Percentiles rank a stretch among this genome's conserved stretches.
These are phyloP conservation scores for Nematodospora valgi DNA, from an alignment of 805 yeast genomes.

Conservation along the genomic window DNA sequence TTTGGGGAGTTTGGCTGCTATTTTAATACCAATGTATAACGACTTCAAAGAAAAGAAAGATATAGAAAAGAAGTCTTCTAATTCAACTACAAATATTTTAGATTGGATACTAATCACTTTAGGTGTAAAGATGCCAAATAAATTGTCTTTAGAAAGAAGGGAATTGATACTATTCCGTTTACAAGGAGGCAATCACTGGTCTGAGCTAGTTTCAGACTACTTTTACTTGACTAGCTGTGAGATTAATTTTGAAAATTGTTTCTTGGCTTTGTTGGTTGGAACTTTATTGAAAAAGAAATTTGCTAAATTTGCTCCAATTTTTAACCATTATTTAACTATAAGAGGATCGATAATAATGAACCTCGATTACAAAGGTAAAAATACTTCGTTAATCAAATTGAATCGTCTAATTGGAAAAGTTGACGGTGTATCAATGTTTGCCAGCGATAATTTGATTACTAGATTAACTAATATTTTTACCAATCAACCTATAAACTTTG, in stretches of 20 bases:
- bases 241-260: constrained; percentile 29
- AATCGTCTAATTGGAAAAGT: constrained; percentile 23
- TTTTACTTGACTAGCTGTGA: constrained; percentile 25
- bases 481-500: constrained; percentile 21
- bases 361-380: constrained; percentile 27
- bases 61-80: background rate
- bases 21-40: constrained; percentile 6
- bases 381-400: constrained; percentile 19
- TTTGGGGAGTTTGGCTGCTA: constrained; percentile 15
- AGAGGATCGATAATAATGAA: constrained; percentile 25
- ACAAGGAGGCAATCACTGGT: constrained; percentile 4
- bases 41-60: background rate
- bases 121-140: constrained; percentile 28
- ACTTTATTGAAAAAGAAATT: constrained; percentile 20
- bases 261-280: constrained; percentile 29
- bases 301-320: constrained; percentile 16
- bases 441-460: constrained; percentile 20
- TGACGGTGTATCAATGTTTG: constrained; percentile 31
- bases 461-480: constrained; percentile 27
- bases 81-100: constrained; percentile 4
- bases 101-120: constrained; percentile 24
- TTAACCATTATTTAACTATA: constrained; percentile 22
- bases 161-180: constrained; percentile 15
- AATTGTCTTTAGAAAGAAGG: constrained; percentile 13
- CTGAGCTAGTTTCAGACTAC: constrained; percentile 22